Conservation (phyloP, 1,284 basidiomycete genomes). For the Ustanciosporium gigantosporum region DNA sequence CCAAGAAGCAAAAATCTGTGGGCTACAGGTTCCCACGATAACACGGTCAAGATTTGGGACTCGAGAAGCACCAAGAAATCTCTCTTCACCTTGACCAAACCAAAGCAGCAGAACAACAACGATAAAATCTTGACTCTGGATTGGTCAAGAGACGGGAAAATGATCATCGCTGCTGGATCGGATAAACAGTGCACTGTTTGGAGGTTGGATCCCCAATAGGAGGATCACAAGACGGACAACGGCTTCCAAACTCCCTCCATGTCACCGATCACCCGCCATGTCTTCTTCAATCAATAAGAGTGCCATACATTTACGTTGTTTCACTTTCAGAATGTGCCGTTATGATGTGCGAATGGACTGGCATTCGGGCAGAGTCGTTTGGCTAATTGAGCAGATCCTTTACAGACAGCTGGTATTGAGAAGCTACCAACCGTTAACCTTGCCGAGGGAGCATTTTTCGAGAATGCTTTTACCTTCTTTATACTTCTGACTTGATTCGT, state of each 20-base stretch:
- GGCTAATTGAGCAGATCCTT: not conserved
- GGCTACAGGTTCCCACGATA: conserved; percentile 42
- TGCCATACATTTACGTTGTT: too few species aligned
- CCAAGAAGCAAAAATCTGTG: conserved; percentile 44
- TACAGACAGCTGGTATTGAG: not conserved
- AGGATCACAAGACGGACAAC: too few species aligned
- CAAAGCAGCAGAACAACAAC: not conserved
- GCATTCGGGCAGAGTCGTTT: not conserved
- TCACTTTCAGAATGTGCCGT: too few species aligned
- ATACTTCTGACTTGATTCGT: conserved; percentile 78
- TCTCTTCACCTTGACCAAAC: conserved; percentile 42
- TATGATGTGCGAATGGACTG: too few species aligned
- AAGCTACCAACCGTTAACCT: conserved; percentile 74
- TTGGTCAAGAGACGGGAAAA: conserved; percentile 50
- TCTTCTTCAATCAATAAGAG: too few species aligned
- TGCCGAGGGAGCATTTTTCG: conserved; percentile 76
- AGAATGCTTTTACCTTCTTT: conserved; percentile 80
- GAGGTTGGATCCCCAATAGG: too few species aligned
- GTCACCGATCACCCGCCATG: too few species aligned
- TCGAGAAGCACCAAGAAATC: conserved; percentile 45
- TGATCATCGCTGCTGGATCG: conserved; percentile 54
- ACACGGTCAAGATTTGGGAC: conserved; percentile 53
- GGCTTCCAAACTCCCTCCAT: too few species aligned
- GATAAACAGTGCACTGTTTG: conserved; percentile 46
- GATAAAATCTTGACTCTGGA: conserved; percentile 48